Base-by-base conservation (phyloP, 768 basidiomycete species). In the Hygrophorus pudorinus region DNA sequence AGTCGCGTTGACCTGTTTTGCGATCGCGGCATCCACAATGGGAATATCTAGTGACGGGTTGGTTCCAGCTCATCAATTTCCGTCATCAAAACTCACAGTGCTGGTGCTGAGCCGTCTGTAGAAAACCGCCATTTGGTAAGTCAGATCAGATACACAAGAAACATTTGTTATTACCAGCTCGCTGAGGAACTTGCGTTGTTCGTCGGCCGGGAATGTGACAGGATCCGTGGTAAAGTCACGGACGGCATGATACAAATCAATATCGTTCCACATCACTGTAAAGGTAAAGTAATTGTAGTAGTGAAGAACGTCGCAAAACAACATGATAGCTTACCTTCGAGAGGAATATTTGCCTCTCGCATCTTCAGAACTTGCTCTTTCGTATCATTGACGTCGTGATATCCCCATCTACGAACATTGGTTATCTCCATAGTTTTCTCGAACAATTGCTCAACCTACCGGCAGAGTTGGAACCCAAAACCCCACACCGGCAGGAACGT, bases 261-360 rank as follows among this genome's bases (percentile, higher is more conserved):
- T 81, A 51, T 85, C 83, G 53, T 80, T 84, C 83, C 83, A 85
- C 71, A 82, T 82, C 35, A 77, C 80, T 81, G 29, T 14, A 33
- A 38, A 43, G n/a, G 16, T 16, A 41, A 18, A 20, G 16, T 16
- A 41, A 18, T 16, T 36, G 34, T 12, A 30, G 21, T 11, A n/a
- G n/a, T 13, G 36, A 20, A 49, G 11, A 29, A 38, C 13, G 6
- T 17, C 14, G 21, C n/a, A 17, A 42, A 45, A 46, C 14, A 43
- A 47, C 51, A 36, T 3, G 4, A 24, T 24, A 38, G 38, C 49
- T 24, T 18, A 78, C 78, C 76, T 73, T 90, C 85, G 4, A 89
- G 68, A n/a, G 86, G 87, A 47, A 90, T 76, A 41, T 75, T 67
- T 0, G 83, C 82, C 16, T 69, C 75, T 13, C 78, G 68, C 85